Percentiles rank a stretch among this genome's conserved stretches.
These are phyloP conservation scores for Afroboletus lepidellus DNA, from an alignment of 1,284 basidiomycete genomes.

Conservation along the genomic window DNA sequence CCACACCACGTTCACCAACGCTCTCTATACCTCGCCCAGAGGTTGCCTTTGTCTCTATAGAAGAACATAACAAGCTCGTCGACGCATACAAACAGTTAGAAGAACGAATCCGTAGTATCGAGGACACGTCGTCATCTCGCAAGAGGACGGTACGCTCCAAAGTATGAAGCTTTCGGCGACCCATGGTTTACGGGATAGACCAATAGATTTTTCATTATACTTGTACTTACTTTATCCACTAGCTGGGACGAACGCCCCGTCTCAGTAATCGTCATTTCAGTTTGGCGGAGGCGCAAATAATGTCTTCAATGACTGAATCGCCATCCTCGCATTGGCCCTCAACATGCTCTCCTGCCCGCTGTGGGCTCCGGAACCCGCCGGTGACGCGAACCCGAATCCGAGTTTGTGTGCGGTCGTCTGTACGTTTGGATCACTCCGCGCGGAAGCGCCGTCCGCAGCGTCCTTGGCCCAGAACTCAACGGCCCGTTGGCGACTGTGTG, in stretches of 20 bases:
- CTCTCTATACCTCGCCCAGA: background rate
- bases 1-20: no score
- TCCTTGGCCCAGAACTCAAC: conserved; percentile 57
- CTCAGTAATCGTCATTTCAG: conserved; percentile 4
- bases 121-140: background rate
- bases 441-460: conserved; percentile 48
- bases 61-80: background rate
- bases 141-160: background rate
- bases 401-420: conserved; percentile 48
- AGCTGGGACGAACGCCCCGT: background rate
- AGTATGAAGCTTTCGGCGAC: background rate
- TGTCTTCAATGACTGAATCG: conserved; percentile 38
- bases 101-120: background rate
- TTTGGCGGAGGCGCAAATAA: conserved; percentile 26
- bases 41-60: background rate
- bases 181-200: background rate
- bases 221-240: background rate
- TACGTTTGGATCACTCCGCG: conserved; percentile 48
- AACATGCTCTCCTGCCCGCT: conserved; percentile 32
- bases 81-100: background rate
- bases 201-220: background rate
- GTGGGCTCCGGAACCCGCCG: conserved; percentile 19
- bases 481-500: conserved; percentile 45
- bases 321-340: conserved; percentile 40
- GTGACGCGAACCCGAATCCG: conserved; percentile 45